Conservation (phyloP, 192 early-diverging fungal genomes). For the Podila epigama region DNA sequence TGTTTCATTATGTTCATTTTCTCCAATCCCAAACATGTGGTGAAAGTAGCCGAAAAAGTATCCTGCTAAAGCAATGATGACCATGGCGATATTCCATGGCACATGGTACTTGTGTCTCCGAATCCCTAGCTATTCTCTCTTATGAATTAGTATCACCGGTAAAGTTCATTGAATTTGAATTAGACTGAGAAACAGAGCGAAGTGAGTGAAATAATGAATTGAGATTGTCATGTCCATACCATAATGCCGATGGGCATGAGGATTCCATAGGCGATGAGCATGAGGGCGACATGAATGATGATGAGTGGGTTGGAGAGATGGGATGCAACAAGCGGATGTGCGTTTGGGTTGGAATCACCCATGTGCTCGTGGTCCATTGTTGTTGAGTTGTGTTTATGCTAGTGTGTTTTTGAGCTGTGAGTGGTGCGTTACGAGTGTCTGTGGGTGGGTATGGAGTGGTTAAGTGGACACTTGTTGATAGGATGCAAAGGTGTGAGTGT, state of each 20-base stretch:
- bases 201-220: not conserved
- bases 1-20: conserved; percentile 6
- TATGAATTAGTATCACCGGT: not conserved
- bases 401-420: not conserved
- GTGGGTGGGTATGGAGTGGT: no score
- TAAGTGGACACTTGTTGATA: no score
- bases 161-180: conserved; percentile 4
- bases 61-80: conserved; percentile 26
- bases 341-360: conserved; percentile 27
- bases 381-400: not conserved
- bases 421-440: no score
- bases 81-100: conserved; percentile 14
- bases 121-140: conserved; percentile 26
- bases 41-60: conserved; percentile 45
- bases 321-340: conserved; percentile 6
- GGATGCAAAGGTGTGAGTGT: no score
- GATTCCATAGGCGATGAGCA: conserved; percentile 49
- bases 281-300: conserved; percentile 53
- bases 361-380: conserved; percentile 41
- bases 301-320: conserved; percentile 51
- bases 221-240: conserved; percentile 1
- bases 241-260: conserved; percentile 52
- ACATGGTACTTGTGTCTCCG: conserved; percentile 38
- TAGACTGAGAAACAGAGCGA: conserved; percentile 7
- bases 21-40: conserved; percentile 32